These are phyloP conservation scores for Globisporangium perplexum DNA, from an alignment of 352 stramenopile genomes.

Conservation along the genomic window DNA sequence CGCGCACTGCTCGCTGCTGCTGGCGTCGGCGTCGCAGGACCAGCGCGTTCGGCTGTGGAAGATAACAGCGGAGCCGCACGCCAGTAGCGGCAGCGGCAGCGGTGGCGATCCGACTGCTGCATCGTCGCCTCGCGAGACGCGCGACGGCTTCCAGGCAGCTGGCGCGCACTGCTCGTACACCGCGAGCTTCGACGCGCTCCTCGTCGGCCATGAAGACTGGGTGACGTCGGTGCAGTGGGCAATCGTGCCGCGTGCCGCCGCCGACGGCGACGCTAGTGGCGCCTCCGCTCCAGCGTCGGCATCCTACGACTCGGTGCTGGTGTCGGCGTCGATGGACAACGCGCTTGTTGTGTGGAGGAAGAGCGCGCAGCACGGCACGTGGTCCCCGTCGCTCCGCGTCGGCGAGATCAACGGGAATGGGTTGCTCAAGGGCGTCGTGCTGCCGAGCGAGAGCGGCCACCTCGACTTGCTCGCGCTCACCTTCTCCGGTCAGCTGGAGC, in stretches of 20 bases:
- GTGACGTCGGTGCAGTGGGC: constrained; percentile 69
- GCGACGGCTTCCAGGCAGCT: constrained; percentile 26
- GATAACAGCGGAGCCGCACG: constrained; percentile 14
- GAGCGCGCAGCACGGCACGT: constrained; percentile 17
- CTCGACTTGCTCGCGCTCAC: constrained; percentile 58
- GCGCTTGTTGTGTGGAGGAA: constrained; percentile 60
- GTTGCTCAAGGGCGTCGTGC: constrained; percentile 30
- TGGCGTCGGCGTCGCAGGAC: constrained; percentile 68
- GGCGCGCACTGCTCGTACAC: constrained; percentile 24
- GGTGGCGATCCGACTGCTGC: neutral
- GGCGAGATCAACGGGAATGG: constrained; percentile 55
- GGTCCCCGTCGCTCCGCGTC: constrained; percentile 45
- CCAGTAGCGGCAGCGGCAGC: too few relatives aligned
- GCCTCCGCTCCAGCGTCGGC: neutral
- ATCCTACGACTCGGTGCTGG: constrained; percentile 15
- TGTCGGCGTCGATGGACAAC: constrained; percentile 80
- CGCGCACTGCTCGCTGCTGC: constrained; percentile 10
- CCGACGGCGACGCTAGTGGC: neutral
- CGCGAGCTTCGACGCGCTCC: constrained; percentile 58
- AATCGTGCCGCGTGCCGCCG: constrained; percentile 6
- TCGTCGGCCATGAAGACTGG: constrained; percentile 77
- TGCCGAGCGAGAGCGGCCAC: constrained; percentile 19
- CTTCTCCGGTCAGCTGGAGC: constrained; percentile 61
- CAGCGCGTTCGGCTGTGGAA: constrained; percentile 69
- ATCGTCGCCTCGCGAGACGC: constrained; percentile 5